These are phyloP conservation scores for Sesbania bispinosa DNA, from an alignment of 306 rosid genomes.

Conservation along the genomic window DNA sequence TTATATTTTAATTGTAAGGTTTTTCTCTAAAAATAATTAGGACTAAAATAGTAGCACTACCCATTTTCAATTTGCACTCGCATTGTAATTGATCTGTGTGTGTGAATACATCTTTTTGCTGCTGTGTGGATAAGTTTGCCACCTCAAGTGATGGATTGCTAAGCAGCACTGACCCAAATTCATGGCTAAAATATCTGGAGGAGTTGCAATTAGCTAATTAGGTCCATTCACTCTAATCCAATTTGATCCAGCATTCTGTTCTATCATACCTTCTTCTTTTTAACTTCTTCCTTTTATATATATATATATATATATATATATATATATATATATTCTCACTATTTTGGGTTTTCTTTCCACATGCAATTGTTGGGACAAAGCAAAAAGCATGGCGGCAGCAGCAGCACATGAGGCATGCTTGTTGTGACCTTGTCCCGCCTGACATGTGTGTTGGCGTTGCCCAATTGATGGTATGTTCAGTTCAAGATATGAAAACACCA, in stretches of 20 bases:
- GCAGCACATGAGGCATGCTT: constrained; percentile 26
- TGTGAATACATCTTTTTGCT: not conserved
- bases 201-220: constrained; percentile 12
- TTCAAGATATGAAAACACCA: too few relatives aligned
- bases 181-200: constrained; percentile 19
- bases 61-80: not conserved
- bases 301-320: too few relatives aligned
- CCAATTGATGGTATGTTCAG: constrained; percentile 7
- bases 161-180: constrained; percentile 27
- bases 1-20: not conserved
- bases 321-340: not conserved
- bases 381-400: not conserved
- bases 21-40: not conserved
- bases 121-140: constrained; percentile 20
- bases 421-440: constrained; percentile 11
- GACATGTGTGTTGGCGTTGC: not conserved
- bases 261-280: not conserved
- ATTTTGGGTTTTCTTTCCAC: constrained; percentile 12
- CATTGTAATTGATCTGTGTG: not conserved
- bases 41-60: not conserved
- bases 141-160: constrained; percentile 23
- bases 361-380: constrained; percentile 33
- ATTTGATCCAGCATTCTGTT: not conserved
- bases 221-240: constrained; percentile 27
- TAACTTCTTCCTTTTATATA: not conserved